Evolutionary conservation across 768 basidiomycete genomes (phyloP), one percentile per base, ranked within the genome.

Genomic region (Auriscalpium vulgare): DNA sequence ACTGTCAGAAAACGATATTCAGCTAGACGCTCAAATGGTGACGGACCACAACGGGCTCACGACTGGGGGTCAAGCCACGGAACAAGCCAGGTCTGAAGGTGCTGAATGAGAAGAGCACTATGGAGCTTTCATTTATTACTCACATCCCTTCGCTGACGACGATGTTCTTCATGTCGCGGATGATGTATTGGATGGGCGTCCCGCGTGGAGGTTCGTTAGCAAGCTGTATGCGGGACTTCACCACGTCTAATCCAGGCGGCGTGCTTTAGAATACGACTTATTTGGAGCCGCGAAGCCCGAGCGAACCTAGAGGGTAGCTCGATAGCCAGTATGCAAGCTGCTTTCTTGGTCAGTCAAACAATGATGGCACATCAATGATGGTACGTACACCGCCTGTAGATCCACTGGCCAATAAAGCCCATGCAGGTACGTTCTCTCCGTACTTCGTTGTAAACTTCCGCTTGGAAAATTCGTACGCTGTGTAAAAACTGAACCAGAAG

Each of bases 251-350:
- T 34, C 7, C 36, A 19, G 34, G 43, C 43, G 35, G 37, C n/a
- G 10, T 21, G 34, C 37, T 16, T 23, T 29, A 46, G 23, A 34
- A 40, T 17, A 23, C 34, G 37, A 37, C 13, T 10, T 16, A 36
- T 16, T 8, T 50, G 13, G 9, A 37, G 6, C 10, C 38, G 16
- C 14, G 21, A 37, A 51, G 44, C 9, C 40, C 1, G 3, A 0
- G 55, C 67, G 8, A 50, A 87, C 87, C 88, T 6, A 95, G 74
- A 0, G 93, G 95, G 68, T 95, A 97, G 65, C 87, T 94, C 1
- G 91, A 81, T 2, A 97, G 76, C 97, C 97, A 99, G 65, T 99
- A 97, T 1, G 84, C 85, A 40, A 95, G 81, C 77, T 92, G 50
- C 8, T 29, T 21, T 50, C 38, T 17, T n/a, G 23, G 29, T 5